Base-by-base conservation (phyloP, 148 eudicot genomes). In the Cornus kousa region DNA sequence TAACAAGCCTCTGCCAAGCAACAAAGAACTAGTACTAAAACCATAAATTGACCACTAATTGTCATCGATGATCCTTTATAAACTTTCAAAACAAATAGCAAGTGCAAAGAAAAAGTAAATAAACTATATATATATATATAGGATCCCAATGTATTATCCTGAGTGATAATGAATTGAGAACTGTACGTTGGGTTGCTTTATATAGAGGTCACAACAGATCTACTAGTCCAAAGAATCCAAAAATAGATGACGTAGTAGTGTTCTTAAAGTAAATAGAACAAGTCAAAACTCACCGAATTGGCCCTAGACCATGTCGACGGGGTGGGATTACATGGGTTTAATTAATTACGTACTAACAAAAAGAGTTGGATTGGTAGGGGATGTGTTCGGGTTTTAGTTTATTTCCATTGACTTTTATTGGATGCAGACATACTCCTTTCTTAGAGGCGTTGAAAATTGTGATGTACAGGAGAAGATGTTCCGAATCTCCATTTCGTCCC, bases 1-100 rank as follows among this genome's bases (percentile, higher is more conserved):
- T 78, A 81, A 79, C 85, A 86, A 73, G 73, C 68, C 31, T 77
- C 74, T 2, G 32, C 59, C 60, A 83, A 77, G 78, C 69, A 83
- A 14, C 80, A 76, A n/a, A 85, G 70, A 31, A 83, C 32, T 62
- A 87, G 70, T 14, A 43, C 48, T 43, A 73, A 80, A 72, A 81
- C 75, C 20, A 81, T 69, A 2, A 87, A 73, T 77, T 76, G 70
- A 57, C 72, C 35, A 57, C 35, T 35, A 62, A 11, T 22, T 24
- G 68, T 84, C 87, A 87, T 87, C 14, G 75, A 70, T 68, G 48
- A 71, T 20, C 22, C 28, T 20, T 33, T 72, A 50, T 20, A 68
- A 75, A 23, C 68, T 67, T 79, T 67, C 37, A 67, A 66, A 78
- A 62, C 75, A 53, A 72, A 62, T 10, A 6, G 48, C 48, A 62